These are phyloP conservation scores for Bassia scoparia DNA, from an alignment of 148 eudicot genomes.

Conservation along the genomic window DNA sequence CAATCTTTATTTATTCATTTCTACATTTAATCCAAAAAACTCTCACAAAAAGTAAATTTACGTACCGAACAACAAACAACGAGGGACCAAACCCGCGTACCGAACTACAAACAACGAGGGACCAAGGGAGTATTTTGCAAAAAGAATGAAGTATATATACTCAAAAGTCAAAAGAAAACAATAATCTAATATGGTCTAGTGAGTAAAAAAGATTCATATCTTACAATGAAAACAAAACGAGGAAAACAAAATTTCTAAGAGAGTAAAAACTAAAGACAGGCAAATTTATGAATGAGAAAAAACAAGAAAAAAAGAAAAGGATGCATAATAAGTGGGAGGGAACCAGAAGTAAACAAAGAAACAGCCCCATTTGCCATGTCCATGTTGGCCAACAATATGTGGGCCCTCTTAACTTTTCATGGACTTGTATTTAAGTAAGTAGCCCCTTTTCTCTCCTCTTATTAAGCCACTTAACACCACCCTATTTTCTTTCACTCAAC, in stretches of 20 bases:
- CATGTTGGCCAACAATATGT: slow-evolving; percentile 10
- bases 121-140: too few species aligned
- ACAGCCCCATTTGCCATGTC: slow-evolving; percentile 27
- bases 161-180: too few species aligned
- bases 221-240: too few species aligned
- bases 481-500: not conserved
- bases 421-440: not conserved
- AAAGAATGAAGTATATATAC: too few species aligned
- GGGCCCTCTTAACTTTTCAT: slow-evolving; percentile 10
- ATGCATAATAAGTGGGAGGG: not conserved
- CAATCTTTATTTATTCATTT: too few species aligned
- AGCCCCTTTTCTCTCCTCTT: not conserved
- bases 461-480: not conserved
- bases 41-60: too few species aligned
- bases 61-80: too few species aligned
- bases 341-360: slow-evolving; percentile 3
- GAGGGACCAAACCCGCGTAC: too few species aligned
- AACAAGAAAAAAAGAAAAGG: not conserved
- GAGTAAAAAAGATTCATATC: too few species aligned
- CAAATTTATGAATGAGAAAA: not conserved
- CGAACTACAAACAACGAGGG: too few species aligned
- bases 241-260: not conserved
- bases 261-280: not conserved
- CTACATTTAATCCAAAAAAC: too few species aligned
- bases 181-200: too few species aligned